Percentiles rank a stretch among this genome's conserved stretches.
phyloP scores from a whole-genome alignment of 2,329 filamentous ascomycete species.

The Dendryphion nanum region DNA sequence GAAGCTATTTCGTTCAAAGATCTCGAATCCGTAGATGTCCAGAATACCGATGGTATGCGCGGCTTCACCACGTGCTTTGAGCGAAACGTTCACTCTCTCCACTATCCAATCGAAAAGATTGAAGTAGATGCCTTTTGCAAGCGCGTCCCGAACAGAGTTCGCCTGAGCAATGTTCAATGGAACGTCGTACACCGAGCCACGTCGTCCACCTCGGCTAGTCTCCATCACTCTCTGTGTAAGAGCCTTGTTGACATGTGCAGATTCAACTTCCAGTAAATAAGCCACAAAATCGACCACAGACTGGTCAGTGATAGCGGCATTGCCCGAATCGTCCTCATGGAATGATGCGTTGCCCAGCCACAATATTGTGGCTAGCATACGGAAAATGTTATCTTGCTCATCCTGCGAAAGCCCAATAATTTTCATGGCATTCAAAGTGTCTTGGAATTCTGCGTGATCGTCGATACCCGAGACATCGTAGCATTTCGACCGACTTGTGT shows the following conservation, averaged over 20 bases:
- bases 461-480: conserved; percentile 93
- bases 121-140: conserved; percentile 94
- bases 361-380: conserved; percentile 85
- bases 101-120: conserved; percentile 99
- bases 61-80: conserved; percentile 73
- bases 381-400: conserved; percentile 95
- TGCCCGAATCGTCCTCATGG: conserved; percentile 81
- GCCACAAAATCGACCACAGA: conserved; percentile 94
- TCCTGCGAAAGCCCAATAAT: conserved; percentile 83
- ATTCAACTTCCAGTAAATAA: conserved; percentile 85
- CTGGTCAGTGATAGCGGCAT: conserved; percentile 81
- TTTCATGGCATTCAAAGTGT: conserved; percentile 92
- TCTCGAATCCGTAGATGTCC: conserved; percentile 99
- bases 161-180: conserved; percentile 89
- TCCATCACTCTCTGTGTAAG: conserved; percentile 87
- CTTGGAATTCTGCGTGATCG: conserved; percentile 81
- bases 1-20: conserved; percentile 97
- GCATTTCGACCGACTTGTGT: conserved; percentile 92
- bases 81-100: conserved; percentile 81
- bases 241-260: conserved; percentile 76
- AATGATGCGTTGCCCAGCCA: conserved; percentile 97
- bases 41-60: conserved; percentile 91
- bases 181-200: conserved; percentile 68
- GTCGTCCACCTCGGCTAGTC: conserved; percentile 63
- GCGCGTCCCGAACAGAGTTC: conserved; percentile 79